These are phyloP conservation scores for Aspergillus sp. DNA, from an alignment of 2,329 filamentous ascomycete genomes.

Conservation along the genomic window DNA sequence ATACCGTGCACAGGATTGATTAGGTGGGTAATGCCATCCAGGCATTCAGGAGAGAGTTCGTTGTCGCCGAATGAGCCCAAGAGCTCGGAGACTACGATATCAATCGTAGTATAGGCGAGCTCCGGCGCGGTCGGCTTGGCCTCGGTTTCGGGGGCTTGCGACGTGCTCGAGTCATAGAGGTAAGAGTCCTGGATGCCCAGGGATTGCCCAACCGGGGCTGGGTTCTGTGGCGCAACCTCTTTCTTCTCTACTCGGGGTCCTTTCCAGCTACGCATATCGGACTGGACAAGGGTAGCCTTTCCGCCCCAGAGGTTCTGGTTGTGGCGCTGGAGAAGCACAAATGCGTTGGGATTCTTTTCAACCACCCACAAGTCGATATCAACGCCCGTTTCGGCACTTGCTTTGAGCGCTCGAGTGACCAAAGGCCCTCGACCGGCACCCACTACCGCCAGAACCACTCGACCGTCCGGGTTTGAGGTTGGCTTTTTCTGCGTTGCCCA, in stretches of 20 bases:
- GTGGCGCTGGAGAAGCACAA: constrained; percentile 84
- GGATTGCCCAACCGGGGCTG: constrained; percentile 34
- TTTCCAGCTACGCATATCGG: constrained; percentile 95
- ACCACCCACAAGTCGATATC: constrained; percentile 85
- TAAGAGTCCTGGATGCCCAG: constrained; percentile 30
- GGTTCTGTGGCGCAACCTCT: background rate
- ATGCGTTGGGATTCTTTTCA: constrained; percentile 98
- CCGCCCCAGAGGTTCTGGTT: constrained; percentile 80
- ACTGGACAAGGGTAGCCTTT: constrained; percentile 83
- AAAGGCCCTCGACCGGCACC: constrained; percentile 91
- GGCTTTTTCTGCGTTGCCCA: constrained; percentile 73
- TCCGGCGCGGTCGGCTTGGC: constrained; percentile 47
- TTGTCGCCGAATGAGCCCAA: constrained; percentile 94
- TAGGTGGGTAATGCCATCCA: constrained; percentile 92
- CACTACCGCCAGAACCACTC: constrained; percentile 84
- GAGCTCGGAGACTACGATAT: constrained; percentile 91
- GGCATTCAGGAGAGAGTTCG: constrained; percentile 91
- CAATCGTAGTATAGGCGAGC: constrained; percentile 52
- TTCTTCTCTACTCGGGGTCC: constrained; percentile 58
- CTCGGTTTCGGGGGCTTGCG: constrained; percentile 14
- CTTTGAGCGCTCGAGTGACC: constrained; percentile 80
- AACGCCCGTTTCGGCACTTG: constrained; percentile 73
- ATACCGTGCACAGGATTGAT: constrained; percentile 79
- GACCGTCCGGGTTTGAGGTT: constrained; percentile 67
- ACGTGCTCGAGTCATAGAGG: constrained; percentile 36